Evolutionary conservation across 176 grass and related monocot species (phyloP).

Genomic region (barley (Hordeum vulgare)): MorexV3_pseudomolecules_assembly NC_058521.1:590338824-590339323

Average conservation of each 20-base stretch:
- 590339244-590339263: conserved; percentile 47
- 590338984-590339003: neutral
- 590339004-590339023: conserved; percentile 32
- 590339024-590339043: conserved; percentile 45
- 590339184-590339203: conserved; percentile 66
- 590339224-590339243: conserved; percentile 39
- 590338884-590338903: conserved; percentile 41
- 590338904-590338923: conserved; percentile 63
- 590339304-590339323: conserved; percentile 50
- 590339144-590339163: conserved; percentile 67
- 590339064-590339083: conserved; percentile 64
- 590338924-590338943: conserved; percentile 28
- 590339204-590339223: conserved; percentile 28
- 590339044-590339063: conserved; percentile 85
- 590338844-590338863: conserved; percentile 74
- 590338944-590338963: conserved; percentile 17
- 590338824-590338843: conserved; percentile 75
- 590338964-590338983: conserved; percentile 17
- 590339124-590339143: conserved; percentile 47
- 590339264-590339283: conserved; percentile 66
- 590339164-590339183: conserved; percentile 66
- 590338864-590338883: conserved; percentile 53
- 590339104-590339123: conserved; percentile 46
- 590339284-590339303: conserved; percentile 19
- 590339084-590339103: conserved; percentile 73